Conservation (phyloP, 2,329 filamentous ascomycete genomes). For the Botrytis porri region DNA sequence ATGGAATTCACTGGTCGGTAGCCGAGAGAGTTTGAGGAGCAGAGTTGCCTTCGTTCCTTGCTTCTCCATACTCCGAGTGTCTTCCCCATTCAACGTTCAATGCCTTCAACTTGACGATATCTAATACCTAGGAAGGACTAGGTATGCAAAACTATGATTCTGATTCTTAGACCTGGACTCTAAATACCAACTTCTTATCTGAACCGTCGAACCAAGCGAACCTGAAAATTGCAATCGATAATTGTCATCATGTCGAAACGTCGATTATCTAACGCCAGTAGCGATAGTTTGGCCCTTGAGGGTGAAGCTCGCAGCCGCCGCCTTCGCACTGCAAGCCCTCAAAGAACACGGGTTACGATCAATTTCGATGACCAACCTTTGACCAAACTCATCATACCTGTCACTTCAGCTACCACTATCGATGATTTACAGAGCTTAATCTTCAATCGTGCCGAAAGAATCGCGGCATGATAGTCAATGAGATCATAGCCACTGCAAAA, state of each 20-base stretch:
- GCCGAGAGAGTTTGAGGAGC: not conserved
- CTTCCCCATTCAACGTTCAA: not conserved
- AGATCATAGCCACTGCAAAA: not conserved
- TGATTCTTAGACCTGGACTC: not conserved
- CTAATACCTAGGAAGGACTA: not conserved
- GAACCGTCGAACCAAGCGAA: not conserved
- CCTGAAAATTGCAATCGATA: not conserved
- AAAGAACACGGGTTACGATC: not conserved
- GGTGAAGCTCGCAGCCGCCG: not conserved
- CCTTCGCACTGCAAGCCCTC: not conserved
- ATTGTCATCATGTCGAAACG: not conserved
- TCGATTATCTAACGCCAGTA: not conserved
- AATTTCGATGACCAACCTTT: not conserved
- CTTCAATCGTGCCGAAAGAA: not conserved
- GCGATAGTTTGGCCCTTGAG: not conserved
- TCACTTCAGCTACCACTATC: not conserved
- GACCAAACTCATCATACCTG: not conserved
- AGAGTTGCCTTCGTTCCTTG: not conserved
- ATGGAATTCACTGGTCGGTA: not conserved
- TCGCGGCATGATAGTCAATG: not conserved
- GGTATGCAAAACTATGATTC: not conserved
- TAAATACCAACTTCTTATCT: not conserved
- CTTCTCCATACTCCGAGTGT: not conserved
- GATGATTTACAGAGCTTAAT: not conserved
- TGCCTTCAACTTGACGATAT: not conserved